These are phyloP conservation scores for Musa balbisiana DNA, from an alignment of 202 grass and related monocot genomes.

Conservation along the genomic window DNA sequence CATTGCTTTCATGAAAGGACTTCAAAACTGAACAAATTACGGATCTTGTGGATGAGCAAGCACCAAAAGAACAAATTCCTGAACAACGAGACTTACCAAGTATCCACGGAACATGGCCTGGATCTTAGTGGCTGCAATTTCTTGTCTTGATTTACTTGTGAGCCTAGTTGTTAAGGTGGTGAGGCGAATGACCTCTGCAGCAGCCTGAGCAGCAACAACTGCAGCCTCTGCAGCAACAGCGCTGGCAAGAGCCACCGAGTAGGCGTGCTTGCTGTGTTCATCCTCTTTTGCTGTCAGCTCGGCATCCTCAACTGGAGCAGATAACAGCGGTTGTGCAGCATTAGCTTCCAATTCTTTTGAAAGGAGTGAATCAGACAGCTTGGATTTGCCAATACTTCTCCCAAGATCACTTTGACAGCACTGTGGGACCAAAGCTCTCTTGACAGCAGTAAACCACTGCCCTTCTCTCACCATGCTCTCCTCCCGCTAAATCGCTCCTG, in stretches of 20 bases:
- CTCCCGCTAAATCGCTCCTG: not conserved
- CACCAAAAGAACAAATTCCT: not conserved
- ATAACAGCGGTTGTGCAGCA: not conserved
- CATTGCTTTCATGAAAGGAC: not conserved
- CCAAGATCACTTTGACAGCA: constrained; percentile 29
- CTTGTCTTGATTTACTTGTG: constrained; percentile 1
- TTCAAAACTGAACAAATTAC: not conserved
- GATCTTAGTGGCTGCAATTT: constrained; percentile 15
- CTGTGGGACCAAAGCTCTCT: constrained; percentile 60
- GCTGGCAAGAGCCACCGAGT: constrained; percentile 1
- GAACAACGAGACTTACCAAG: constrained; percentile 4
- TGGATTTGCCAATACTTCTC: not conserved
- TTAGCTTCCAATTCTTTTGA: not conserved
- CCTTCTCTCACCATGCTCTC: constrained; percentile 62
- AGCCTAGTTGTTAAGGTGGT: not conserved
- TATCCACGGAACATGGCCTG: constrained; percentile 15
- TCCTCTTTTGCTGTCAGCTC: not conserved
- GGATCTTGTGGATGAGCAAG: not conserved
- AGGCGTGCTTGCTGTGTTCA: not conserved
- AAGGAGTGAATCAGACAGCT: not conserved
- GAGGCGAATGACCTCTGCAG: not conserved
- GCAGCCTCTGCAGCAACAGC: not conserved
- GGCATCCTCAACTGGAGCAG: not conserved
- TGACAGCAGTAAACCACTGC: constrained; percentile 73
- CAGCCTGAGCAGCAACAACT: not conserved